Conservation (phyloP, 345 rosid species). For the Geranium brycei region DNA sequence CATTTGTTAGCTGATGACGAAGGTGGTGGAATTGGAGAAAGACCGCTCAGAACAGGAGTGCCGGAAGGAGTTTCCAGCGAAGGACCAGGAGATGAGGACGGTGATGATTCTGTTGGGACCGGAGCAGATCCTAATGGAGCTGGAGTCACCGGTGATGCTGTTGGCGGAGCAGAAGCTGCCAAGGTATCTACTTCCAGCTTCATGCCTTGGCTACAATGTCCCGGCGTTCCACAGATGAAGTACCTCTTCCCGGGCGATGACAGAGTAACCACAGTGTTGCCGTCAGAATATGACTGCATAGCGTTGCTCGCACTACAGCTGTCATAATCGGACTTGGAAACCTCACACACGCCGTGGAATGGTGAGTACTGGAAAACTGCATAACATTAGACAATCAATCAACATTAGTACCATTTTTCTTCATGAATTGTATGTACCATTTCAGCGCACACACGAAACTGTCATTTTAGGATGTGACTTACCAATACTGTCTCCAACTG, state of each 20-base stretch:
- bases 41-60: too few relatives aligned
- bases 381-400: neutral
- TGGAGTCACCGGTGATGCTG: neutral
- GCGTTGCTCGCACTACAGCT: conserved; percentile 10
- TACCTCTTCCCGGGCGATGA: conserved; percentile 16
- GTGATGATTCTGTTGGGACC: too few relatives aligned
- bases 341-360: conserved; percentile 12
- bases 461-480: neutral
- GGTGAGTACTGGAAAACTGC: conserved; percentile 14
- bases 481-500: conserved; percentile 12
- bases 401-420: neutral
- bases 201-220: conserved; percentile 18
- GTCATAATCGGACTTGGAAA: conserved; percentile 15
- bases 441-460: too few relatives aligned
- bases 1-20: too few relatives aligned
- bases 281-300: conserved; percentile 9
- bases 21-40: too few relatives aligned
- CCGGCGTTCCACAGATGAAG: conserved; percentile 14
- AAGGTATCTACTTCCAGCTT: conserved; percentile 13
- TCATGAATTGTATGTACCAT: neutral
- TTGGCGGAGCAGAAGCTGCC: neutral
- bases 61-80: too few relatives aligned
- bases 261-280: conserved; percentile 10
- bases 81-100: too few relatives aligned
- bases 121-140: conserved; percentile 4